Base-by-base conservation (phyloP, 163 green algal genomes). In the Chlorella variabilis region DNA sequence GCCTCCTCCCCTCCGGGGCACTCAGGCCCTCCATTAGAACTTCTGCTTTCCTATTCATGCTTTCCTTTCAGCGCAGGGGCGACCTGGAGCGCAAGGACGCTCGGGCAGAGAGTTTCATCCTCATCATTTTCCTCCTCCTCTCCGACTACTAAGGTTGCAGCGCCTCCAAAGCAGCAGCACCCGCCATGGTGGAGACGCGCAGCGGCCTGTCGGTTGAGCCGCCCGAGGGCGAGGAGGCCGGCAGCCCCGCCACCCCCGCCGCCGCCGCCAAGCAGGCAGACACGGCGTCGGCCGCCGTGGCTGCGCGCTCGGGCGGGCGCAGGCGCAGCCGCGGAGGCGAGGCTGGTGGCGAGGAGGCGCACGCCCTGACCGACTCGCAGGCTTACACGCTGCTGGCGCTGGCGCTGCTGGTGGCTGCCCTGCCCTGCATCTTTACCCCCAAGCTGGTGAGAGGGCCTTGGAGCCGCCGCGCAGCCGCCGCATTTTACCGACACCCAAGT, bases 371-470 rank as follows among this genome's bases (percentile, higher is more conserved):
- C 59, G 62, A 61, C 31, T 74, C 54, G 0, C 80, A 85, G 71
- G 23, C 31, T 11, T 85, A 85, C 39, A 76, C 56, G 1, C 54
- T 81, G 49, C 80, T 85, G 29, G 80, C 67, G 4, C 29, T 85
- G 56, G 38, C 18, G 21, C 80, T 80, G 21, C 13, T 13, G 2
- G 4, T 48, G 9, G 15, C 68, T 6, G 71, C 70, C 3, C 49
- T 85, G 38, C 38, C 58, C 66, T 39, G 38, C 51, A 58, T 65
- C 39, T 45, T 84, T 17, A 7, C 20, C 6, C 71, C 62, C 34
- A 69, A 79, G 25, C 45, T 71, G 73, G 71, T 78, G 34, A 39
- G 70, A 11, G 11, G 45, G 11, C 15, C 11, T 54, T 54, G 15
- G n/a, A n/a, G n/a, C n/a, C 15, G 54, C 54, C 23, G 15, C 20